Base-by-base conservation (phyloP, 1,284 basidiomycete species). In the Pseudozyma sp. region DNA sequence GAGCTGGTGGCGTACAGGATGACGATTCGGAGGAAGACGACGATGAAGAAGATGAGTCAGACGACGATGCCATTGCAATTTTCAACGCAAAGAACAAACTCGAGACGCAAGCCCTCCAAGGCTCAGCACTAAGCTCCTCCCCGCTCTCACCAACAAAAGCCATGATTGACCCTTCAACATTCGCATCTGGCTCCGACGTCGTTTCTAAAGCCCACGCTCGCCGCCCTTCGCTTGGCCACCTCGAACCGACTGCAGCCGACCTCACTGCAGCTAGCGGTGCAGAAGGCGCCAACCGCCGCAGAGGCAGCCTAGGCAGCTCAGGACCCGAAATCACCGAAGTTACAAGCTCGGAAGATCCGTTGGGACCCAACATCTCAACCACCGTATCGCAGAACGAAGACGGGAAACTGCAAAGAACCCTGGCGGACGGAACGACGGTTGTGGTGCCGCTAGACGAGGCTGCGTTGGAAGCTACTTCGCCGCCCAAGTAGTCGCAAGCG, bases 361-460 rank as follows among this genome's bases (percentile, higher is more conserved):
- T 80, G 1, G 78, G 78, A 5, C 76, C 82, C 10, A 77, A 72
- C 7, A 77, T 82, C 2, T 50, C 64, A 10, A 72, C 71, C 11
- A 59, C 70, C 14, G 65, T 64, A 1, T 58, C 52, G 40, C 67
- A 67, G 51, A 73, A 56, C 3, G 55, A 72, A 40, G 76, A 79
- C 12, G 83, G 82, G 14, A 69, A 76, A 42, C 57, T 85, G 40
- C 70, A 79, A 36, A 55, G 83, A 25, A 82, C 61, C 16, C 59
- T 83, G 6, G 69, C 77, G 1, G 83, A 83, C 38, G 81, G 83
- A 6, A 76, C 69, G 5, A 73, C 57, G 4, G 81, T 84, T 3
- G 68, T 70, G 5, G 83, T 79, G 31, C 83, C 83, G 21, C 66
- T 84, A 34, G 83, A 85, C 49, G 83, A 85, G 34, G 78, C 72